phyloP scores from a whole-genome alignment of 768 basidiomycete genomes.

The Lactarius indigo region DNA sequence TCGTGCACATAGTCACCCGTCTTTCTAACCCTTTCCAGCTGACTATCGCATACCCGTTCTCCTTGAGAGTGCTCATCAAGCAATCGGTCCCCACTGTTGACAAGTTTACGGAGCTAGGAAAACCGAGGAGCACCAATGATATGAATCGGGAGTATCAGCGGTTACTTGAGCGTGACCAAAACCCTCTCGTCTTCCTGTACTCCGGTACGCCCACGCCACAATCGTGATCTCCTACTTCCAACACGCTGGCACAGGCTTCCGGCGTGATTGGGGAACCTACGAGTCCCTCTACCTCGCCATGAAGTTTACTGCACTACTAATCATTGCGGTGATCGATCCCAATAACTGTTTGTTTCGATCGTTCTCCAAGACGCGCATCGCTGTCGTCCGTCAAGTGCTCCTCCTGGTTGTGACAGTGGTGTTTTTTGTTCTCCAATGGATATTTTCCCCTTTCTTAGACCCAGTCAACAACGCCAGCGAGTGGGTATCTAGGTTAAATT shows the following conservation, averaged over 20 bases:
- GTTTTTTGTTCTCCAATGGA: constrained; percentile 62
- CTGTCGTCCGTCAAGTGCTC: constrained; percentile 57
- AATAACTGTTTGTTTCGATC: constrained; percentile 72
- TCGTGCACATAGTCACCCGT: not conserved
- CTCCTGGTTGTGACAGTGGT: constrained; percentile 53
- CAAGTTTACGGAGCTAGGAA: constrained; percentile 67
- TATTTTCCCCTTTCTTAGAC: constrained; percentile 60
- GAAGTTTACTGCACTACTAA: constrained; percentile 63
- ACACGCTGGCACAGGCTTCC: constrained; percentile 48
- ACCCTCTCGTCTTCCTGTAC: constrained; percentile 71
- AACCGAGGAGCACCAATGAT: constrained; percentile 49
- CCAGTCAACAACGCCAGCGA: constrained; percentile 73
- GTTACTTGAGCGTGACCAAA: constrained; percentile 56
- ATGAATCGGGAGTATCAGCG: constrained; percentile 70
- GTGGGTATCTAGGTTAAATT: constrained; percentile 69
- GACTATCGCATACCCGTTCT: constrained; percentile 67
- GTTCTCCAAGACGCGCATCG: constrained; percentile 45
- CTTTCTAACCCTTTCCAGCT: constrained; percentile 39
- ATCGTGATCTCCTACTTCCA: not conserved
- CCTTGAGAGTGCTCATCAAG: constrained; percentile 53
- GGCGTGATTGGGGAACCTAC: constrained; percentile 65
- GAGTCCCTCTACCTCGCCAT: constrained; percentile 63
- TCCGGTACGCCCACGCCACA: constrained; percentile 43
- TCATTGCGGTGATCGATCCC: constrained; percentile 62
- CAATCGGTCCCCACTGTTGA: constrained; percentile 63